phyloP scores from a whole-genome alignment of 1,284 basidiomycete species.

The Exobasidium cylindrosporum region DNA sequence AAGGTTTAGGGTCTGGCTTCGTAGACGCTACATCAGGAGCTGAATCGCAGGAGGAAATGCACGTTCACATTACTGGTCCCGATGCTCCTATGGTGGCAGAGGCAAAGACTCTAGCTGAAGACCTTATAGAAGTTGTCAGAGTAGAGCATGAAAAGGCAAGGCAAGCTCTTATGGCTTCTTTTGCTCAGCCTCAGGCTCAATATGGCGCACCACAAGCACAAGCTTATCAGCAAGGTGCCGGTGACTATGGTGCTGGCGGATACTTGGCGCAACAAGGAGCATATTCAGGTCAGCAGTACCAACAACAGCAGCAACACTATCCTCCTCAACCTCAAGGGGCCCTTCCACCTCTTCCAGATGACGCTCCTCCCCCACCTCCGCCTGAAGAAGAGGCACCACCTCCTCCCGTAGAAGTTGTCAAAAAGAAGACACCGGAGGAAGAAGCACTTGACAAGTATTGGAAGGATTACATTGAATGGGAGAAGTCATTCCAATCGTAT shows the following conservation, averaged over 20 bases:
- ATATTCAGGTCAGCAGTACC: constrained; percentile 17
- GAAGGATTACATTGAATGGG: constrained; percentile 52
- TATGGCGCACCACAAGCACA: constrained; percentile 1
- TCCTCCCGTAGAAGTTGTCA: constrained; percentile 11
- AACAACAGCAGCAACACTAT: constrained; percentile 14
- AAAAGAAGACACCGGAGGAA: constrained; percentile 31
- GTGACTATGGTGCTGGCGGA: constrained; percentile 16
- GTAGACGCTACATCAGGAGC: constrained; percentile 88
- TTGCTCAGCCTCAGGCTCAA: neutral
- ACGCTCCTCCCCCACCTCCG: constrained; percentile 32
- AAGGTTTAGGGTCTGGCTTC: constrained; percentile 90
- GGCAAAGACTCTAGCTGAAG: constrained; percentile 42
- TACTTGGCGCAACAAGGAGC: constrained; percentile 12
- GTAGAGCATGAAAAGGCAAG: constrained; percentile 47
- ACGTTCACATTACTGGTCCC: constrained; percentile 57
- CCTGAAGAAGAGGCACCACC: constrained; percentile 26
- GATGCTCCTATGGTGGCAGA: constrained; percentile 41
- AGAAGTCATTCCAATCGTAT: constrained; percentile 46
- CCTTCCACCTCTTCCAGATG: constrained; percentile 26
- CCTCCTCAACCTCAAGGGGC: constrained; percentile 18
- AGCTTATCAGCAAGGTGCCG: constrained; percentile 6
- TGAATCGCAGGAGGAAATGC: constrained; percentile 87
- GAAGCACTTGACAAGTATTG: constrained; percentile 51
- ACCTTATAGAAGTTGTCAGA: constrained; percentile 48
- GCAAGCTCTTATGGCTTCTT: constrained; percentile 17